These are phyloP conservation scores for Iberis pinnata DNA, from an alignment of 345 rosid genomes.

Conservation along the genomic window DNA sequence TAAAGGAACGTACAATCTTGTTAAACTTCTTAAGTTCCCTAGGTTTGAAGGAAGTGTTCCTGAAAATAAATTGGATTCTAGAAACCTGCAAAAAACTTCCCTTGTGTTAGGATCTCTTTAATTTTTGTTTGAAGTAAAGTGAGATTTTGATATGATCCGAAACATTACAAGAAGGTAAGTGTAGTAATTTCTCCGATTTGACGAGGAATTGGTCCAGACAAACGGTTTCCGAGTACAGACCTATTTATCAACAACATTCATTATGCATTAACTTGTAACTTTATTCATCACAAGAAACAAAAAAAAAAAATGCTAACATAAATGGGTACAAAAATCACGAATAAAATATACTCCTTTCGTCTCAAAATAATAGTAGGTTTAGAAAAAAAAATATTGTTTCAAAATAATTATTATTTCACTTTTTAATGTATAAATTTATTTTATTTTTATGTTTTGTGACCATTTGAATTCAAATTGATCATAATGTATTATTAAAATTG, in stretches of 20 bases:
- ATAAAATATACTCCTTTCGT: no score
- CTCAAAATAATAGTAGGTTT: no score
- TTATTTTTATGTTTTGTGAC: no score
- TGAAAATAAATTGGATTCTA: constrained; percentile 53
- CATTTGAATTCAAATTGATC: no score
- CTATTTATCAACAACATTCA: constrained; percentile 43
- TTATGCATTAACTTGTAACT: no score
- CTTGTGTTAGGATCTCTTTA: no score
- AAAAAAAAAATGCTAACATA: not conserved
- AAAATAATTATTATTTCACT: no score
- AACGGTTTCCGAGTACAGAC: constrained; percentile 53
- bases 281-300: not conserved
- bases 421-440: no score
- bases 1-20: constrained; percentile 46
- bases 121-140: not conserved
- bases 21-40: constrained; percentile 51
- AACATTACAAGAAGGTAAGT: constrained; percentile 54
- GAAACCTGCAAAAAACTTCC: constrained; percentile 37
- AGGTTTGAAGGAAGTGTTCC: constrained; percentile 59
- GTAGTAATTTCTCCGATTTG: constrained; percentile 52
- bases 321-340: no score
- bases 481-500: no score
- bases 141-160: not conserved
- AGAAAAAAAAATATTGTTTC: no score
- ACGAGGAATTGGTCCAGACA: constrained; percentile 54